Percentiles rank a stretch among this genome's conserved stretches.
phyloP scores from a whole-genome alignment of 257 asterid genomes.

The Ballota nigra region DNA sequence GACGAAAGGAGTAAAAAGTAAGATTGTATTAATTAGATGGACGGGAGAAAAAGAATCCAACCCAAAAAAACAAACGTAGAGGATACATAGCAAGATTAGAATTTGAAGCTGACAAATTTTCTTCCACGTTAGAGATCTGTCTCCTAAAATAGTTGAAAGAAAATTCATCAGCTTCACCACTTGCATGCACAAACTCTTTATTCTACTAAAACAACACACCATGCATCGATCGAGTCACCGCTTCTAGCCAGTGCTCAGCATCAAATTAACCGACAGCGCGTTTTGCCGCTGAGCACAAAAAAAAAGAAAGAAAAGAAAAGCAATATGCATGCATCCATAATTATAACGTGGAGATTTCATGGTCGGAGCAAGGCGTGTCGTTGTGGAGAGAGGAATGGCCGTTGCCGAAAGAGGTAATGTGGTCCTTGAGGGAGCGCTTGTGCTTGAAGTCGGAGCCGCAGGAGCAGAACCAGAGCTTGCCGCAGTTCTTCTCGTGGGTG shows the following conservation, averaged over 20 bases:
- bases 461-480: slow-evolving; percentile 81
- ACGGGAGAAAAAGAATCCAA: background rate
- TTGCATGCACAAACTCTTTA: slow-evolving; percentile 42
- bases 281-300: slow-evolving; percentile 56
- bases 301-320: too few species aligned
- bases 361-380: slow-evolving; percentile 31
- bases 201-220: slow-evolving; percentile 22
- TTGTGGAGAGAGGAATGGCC: slow-evolving; percentile 68
- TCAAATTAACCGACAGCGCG: slow-evolving; percentile 50
- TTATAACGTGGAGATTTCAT: too few species aligned
- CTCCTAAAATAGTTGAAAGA: slow-evolving; percentile 28
- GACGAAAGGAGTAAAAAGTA: background rate
- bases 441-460: slow-evolving; percentile 93
- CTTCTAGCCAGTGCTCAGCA: slow-evolving; percentile 51
- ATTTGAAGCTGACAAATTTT: slow-evolving; percentile 67
- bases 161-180: slow-evolving; percentile 69
- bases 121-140: slow-evolving; percentile 24
- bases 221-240: slow-evolving; percentile 21
- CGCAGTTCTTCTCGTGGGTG: slow-evolving; percentile 92
- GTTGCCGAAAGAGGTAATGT: slow-evolving; percentile 68
- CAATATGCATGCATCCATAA: too few species aligned
- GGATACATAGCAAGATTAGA: too few species aligned
- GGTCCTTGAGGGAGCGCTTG: slow-evolving; percentile 87
- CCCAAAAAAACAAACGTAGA: background rate
- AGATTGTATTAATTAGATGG: background rate